These are phyloP conservation scores for Helotiales sp. DNA, from an alignment of 2,329 filamentous ascomycete species.

Conservation along the genomic window DNA sequence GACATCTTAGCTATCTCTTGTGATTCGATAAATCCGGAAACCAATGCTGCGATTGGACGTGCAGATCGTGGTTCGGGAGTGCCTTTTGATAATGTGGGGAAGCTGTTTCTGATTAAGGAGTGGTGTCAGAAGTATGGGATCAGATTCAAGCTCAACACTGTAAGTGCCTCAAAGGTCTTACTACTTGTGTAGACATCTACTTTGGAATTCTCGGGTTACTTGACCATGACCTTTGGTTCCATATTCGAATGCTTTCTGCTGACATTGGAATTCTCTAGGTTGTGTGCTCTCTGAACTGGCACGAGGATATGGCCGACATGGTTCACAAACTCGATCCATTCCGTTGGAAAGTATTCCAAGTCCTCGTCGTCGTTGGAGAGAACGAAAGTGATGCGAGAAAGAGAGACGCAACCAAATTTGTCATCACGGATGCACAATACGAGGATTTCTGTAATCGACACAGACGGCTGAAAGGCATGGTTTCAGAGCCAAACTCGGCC, in stretches of 20 bases:
- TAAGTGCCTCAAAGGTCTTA: conserved; percentile 44
- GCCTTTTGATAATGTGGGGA: conserved; percentile 38
- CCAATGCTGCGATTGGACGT: conserved; percentile 52
- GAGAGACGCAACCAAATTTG: conserved; percentile 44
- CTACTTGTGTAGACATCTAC: too few relatives aligned
- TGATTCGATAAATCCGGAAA: conserved; percentile 51
- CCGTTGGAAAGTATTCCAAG: conserved; percentile 57
- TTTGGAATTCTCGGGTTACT: background rate
- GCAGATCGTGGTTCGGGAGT: conserved; percentile 40
- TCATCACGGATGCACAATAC: conserved; percentile 49
- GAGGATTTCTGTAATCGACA: conserved; percentile 47
- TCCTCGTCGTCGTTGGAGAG: conserved; percentile 52
- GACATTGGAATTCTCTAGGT: background rate
- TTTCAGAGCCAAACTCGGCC: conserved; percentile 48
- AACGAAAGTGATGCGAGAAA: conserved; percentile 45
- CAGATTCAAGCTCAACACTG: conserved; percentile 59
- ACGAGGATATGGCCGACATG: conserved; percentile 48
- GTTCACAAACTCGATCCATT: conserved; percentile 46
- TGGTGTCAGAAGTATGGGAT: conserved; percentile 49
- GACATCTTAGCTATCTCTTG: conserved; percentile 57
- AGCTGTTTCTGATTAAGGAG: conserved; percentile 43
- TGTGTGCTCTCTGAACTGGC: conserved; percentile 38
- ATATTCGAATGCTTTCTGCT: background rate
- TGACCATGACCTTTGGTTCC: background rate
- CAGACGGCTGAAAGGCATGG: conserved; percentile 41